Percentiles rank a stretch among this genome's conserved stretches.
phyloP scores from a whole-genome alignment of 2,329 filamentous ascomycete species.

The Xylariaceae sp. region DNA sequence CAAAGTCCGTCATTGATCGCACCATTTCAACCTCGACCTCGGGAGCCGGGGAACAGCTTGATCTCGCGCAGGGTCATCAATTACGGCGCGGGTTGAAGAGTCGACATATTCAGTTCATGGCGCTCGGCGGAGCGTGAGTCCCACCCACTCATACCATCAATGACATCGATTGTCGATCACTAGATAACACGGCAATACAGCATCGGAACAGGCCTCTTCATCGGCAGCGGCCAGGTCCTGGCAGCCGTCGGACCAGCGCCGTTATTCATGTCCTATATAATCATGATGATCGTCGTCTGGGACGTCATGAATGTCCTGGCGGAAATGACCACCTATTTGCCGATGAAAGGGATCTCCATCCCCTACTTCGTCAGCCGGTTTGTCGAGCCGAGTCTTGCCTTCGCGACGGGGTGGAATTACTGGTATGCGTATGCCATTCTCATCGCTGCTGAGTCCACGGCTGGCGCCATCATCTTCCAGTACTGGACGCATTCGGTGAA shows the following conservation, averaged over 20 bases:
- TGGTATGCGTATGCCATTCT: constrained; percentile 57
- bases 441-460: constrained; percentile 52
- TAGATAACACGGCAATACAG: constrained; percentile 23
- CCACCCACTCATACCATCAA: not conserved
- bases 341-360: constrained; percentile 51
- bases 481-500: constrained; percentile 53
- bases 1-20: constrained; percentile 20
- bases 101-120: constrained; percentile 56
- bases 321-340: constrained; percentile 51
- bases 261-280: constrained; percentile 62
- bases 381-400: constrained; percentile 50
- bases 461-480: constrained; percentile 52
- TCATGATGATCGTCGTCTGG: constrained; percentile 50
- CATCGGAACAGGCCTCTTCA: constrained; percentile 60
- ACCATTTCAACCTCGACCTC: constrained; percentile 17
- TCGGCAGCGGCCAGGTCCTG: constrained; percentile 55
- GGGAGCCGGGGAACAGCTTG: constrained; percentile 23
- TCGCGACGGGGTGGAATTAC: constrained; percentile 56
- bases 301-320: constrained; percentile 49
- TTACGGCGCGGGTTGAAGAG: constrained; percentile 53
- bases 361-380: constrained; percentile 53
- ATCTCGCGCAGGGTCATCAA: constrained; percentile 37
- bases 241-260: constrained; percentile 56
- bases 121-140: constrained; percentile 44
- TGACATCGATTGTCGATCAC: not conserved